A percentile compares a stretch with the other conserved stretches of the same genome.
phyloP scores from a whole-genome alignment of 2,329 filamentous ascomycete genomes.

The Colletotrichum aenigma region DNA sequence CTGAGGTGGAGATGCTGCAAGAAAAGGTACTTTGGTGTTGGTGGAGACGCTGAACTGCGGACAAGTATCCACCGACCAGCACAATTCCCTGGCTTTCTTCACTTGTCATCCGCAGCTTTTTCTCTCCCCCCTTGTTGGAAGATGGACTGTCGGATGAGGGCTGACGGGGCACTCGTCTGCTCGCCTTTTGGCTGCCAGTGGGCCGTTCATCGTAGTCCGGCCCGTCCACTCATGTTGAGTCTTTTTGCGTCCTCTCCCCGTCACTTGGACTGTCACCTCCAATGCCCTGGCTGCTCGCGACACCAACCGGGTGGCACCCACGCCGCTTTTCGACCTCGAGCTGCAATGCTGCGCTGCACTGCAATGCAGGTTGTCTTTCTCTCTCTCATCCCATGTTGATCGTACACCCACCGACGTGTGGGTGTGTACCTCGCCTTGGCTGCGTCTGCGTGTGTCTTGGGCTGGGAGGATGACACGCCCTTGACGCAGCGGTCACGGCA shows the following conservation, averaged over 20 bases:
- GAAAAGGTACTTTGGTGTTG: neutral
- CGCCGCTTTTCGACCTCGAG: slow-evolving; percentile 1
- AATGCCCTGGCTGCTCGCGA: neutral
- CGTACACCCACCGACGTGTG: neutral
- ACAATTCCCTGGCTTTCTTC: neutral
- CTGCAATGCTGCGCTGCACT: neutral
- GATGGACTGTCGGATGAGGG: slow-evolving; percentile 10
- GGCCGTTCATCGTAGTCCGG: neutral
- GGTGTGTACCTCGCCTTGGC: neutral
- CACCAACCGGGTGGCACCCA: slow-evolving; percentile 17
- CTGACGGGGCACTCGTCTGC: neutral
- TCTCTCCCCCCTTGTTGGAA: neutral
- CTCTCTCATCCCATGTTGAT: slow-evolving; percentile 3
- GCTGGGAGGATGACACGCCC: slow-evolving; percentile 16
- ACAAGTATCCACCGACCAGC: neutral
- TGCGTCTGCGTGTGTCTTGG: neutral
- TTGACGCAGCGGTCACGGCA: slow-evolving; percentile 8
- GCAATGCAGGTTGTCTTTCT: neutral
- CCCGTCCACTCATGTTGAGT: neutral
- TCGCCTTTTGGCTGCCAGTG: neutral
- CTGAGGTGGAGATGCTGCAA: neutral
- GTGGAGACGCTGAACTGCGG: neutral
- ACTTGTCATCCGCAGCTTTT: neutral
- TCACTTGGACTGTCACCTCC: neutral
- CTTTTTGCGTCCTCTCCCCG: neutral